phyloP scores from a whole-genome alignment of 306 rosid genomes.

The Citrullus mucosospermus region DNA sequence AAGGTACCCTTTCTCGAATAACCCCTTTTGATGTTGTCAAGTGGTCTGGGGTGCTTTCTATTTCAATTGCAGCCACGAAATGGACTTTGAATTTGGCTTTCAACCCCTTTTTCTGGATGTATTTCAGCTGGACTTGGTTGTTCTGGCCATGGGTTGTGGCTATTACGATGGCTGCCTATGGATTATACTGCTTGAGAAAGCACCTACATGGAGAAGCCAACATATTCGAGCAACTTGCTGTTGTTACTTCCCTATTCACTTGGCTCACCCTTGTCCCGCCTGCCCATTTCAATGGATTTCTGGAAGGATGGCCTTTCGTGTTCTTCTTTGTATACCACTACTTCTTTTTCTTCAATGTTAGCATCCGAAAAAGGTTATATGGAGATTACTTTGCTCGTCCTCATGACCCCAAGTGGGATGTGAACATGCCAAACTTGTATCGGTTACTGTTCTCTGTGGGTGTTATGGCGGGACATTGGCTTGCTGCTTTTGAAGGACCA shows the following conservation, averaged over 20 bases:
- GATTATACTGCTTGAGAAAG: constrained; percentile 53
- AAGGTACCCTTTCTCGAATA: constrained; percentile 30
- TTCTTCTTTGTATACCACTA: constrained; percentile 83
- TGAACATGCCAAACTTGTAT: constrained; percentile 40
- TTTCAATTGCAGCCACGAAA: constrained; percentile 49
- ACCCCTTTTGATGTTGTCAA: constrained; percentile 68
- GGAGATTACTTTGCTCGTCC: constrained; percentile 68
- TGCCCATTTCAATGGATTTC: constrained; percentile 80
- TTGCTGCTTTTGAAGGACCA: constrained; percentile 94
- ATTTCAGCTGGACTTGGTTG: constrained; percentile 90
- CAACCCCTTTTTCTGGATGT: constrained; percentile 94
- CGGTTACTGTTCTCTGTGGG: constrained; percentile 59
- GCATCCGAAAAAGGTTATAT: constrained; percentile 62
- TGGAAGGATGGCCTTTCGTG: constrained; percentile 89
- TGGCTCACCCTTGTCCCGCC: constrained; percentile 95
- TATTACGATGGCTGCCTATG: constrained; percentile 37
- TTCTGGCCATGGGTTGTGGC: constrained; percentile 91
- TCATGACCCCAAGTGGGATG: constrained; percentile 86
- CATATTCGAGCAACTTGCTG: constrained; percentile 60
- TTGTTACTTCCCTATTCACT: constrained; percentile 70
- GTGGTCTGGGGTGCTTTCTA: constrained; percentile 50
- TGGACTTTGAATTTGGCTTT: constrained; percentile 44
- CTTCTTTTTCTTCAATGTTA: constrained; percentile 89
- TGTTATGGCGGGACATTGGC: constrained; percentile 67
- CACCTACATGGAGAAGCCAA: constrained; percentile 53